These are phyloP conservation scores for Jamesozyma lodderae DNA, from an alignment of 805 yeast genomes.

Conservation along the genomic window DNA sequence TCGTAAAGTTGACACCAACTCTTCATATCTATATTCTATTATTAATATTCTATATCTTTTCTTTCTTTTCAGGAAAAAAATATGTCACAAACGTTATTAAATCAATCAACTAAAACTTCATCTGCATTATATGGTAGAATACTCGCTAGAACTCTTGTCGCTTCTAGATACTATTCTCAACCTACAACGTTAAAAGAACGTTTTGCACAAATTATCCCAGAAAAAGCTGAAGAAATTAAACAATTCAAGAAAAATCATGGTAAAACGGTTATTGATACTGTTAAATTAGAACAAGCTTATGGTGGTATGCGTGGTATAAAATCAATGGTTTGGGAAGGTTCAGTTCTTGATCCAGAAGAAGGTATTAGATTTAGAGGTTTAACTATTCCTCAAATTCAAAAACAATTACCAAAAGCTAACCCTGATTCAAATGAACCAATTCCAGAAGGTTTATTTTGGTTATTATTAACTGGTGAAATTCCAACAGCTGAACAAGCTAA, in stretches of 20 bases:
- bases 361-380: slow-evolving; percentile 82
- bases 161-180: slow-evolving; percentile 15
- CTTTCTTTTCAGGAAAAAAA: too few species aligned
- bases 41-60: too few species aligned
- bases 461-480: slow-evolving; percentile 71
- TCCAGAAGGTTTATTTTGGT: slow-evolving; percentile 81
- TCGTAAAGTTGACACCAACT: too few species aligned
- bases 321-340: slow-evolving; percentile 84
- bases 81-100: slow-evolving; percentile 4
- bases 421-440: slow-evolving; percentile 56
- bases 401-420: slow-evolving; percentile 64
- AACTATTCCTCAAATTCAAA: slow-evolving; percentile 72
- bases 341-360: slow-evolving; percentile 74
- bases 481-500: slow-evolving; percentile 65
- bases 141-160: not conserved
- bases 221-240: slow-evolving; percentile 70
- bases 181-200: slow-evolving; percentile 87
- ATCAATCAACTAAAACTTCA: not conserved
- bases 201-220: slow-evolving; percentile 87
- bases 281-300: slow-evolving; percentile 68
- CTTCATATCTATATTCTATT: too few species aligned
- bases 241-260: slow-evolving; percentile 86
- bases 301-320: slow-evolving; percentile 90
- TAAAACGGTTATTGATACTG: slow-evolving; percentile 60
- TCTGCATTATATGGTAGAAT: not conserved